Percentiles rank a stretch among this genome's conserved stretches.
These are phyloP conservation scores for Sesbania bispinosa DNA, from an alignment of 306 rosid species.

Conservation along the genomic window DNA sequence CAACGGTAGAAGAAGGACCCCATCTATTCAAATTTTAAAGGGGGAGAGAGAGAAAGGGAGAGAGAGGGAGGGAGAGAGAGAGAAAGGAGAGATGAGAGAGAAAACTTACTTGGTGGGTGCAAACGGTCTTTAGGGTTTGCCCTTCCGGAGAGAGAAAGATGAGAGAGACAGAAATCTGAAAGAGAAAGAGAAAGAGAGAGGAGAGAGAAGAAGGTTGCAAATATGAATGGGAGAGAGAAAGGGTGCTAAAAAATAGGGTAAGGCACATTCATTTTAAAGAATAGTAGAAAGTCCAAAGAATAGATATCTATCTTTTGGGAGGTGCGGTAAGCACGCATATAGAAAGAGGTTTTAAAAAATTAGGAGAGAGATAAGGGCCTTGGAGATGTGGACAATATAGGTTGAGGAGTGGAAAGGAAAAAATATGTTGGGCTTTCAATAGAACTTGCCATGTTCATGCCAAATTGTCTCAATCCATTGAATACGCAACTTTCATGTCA, in stretches of 20 bases:
- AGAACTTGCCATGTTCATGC: background rate
- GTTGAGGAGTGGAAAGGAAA: background rate
- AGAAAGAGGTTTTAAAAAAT: background rate
- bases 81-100: conserved; percentile 58
- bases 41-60: conserved; percentile 31
- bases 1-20: conserved; percentile 68
- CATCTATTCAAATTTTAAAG: conserved; percentile 66
- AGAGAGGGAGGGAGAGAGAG: conserved; percentile 31
- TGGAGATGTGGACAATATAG: background rate
- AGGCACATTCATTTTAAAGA: conserved; percentile 18
- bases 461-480: conserved; percentile 13
- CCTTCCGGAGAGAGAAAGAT: conserved; percentile 88
- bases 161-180: conserved; percentile 53
- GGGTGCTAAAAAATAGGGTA: conserved; percentile 34
- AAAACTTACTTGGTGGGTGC: conserved; percentile 97
- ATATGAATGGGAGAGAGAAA: conserved; percentile 31
- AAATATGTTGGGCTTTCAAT: background rate
- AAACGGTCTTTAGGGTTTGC: conserved; percentile 99
- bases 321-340: background rate
- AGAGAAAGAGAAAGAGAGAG: conserved; percentile 48
- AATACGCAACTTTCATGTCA: background rate
- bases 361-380: background rate
- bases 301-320: background rate
- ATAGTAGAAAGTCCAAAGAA: conserved; percentile 23
- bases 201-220: conserved; percentile 23